Conservation (phyloP, 306 rosid genomes). For the Luffa aegyptiaca region DNA sequence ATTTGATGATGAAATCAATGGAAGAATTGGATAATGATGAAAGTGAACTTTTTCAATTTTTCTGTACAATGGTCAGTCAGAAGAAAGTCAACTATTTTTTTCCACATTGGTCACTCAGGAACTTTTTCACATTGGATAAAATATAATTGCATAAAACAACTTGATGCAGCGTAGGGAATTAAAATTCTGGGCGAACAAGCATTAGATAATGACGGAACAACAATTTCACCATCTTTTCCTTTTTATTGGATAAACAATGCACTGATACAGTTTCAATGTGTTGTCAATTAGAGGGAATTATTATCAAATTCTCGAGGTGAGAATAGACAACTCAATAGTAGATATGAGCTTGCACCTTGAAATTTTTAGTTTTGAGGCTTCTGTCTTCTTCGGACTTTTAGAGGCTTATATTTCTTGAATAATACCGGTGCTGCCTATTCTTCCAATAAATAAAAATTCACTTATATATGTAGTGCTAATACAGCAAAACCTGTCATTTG, state of each 20-base stretch:
- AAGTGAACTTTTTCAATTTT: not conserved
- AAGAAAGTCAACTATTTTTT: not conserved
- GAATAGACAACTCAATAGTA: not conserved
- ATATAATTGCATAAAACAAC: not conserved
- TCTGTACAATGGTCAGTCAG: not conserved
- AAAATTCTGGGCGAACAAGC: not conserved
- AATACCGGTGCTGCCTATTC: not conserved
- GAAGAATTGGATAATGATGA: slow-evolving; percentile 2
- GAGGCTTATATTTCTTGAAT: not conserved
- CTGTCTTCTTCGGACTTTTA: not conserved
- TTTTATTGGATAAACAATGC: not conserved
- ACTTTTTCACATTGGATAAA: not conserved
- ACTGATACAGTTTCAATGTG: not conserved
- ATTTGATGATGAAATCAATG: slow-evolving; percentile 4
- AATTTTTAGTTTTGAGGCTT: not conserved
- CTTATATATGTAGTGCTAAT: not conserved
- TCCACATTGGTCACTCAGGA: not conserved
- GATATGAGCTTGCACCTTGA: not conserved
- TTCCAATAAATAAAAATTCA: not conserved
- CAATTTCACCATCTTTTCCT: not conserved
- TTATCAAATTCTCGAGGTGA: not conserved
- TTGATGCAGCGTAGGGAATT: not conserved
- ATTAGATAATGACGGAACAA: not conserved
- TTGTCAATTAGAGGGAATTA: not conserved
- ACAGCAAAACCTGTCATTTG: too few species aligned